phyloP scores from a whole-genome alignment of 371 early-diverging fungal genomes.

The Mortierella sp. region DNA sequence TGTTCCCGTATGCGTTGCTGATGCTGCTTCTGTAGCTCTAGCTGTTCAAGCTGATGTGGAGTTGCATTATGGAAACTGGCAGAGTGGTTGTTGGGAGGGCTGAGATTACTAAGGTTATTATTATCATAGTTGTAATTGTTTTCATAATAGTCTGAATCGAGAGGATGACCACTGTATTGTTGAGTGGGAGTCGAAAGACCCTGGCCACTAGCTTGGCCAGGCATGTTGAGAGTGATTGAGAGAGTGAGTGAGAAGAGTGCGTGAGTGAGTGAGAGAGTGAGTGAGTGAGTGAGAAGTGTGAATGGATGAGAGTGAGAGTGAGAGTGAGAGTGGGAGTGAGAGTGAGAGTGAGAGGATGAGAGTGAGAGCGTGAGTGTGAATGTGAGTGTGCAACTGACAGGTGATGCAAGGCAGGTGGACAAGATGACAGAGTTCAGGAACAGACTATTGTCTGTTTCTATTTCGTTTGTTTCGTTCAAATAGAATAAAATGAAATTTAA shows the following conservation, averaged over 20 bases:
- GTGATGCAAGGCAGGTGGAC: neutral
- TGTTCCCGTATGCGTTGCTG: conserved; percentile 39
- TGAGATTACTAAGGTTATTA: conserved; percentile 9
- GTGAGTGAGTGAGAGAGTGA: neutral
- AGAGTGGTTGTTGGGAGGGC: neutral
- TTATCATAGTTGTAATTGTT: neutral
- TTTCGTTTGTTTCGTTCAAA: too few relatives aligned
- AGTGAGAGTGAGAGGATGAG: neutral
- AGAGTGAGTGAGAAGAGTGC: neutral
- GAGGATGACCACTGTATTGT: conserved; percentile 18
- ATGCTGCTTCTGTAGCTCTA: conserved; percentile 36
- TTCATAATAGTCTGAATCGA: conserved; percentile 18
- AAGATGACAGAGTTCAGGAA: neutral
- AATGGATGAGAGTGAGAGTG: neutral
- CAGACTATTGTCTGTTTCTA: too few relatives aligned
- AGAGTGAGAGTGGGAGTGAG: too few relatives aligned
- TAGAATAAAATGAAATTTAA: too few relatives aligned
- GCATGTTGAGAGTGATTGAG: too few relatives aligned
- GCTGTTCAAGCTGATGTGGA: conserved; percentile 42
- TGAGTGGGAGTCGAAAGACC: neutral
- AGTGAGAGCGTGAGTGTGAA: neutral
- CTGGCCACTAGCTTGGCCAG: too few relatives aligned
- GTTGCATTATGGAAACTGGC: conserved; percentile 16
- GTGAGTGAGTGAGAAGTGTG: neutral
- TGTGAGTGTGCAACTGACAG: neutral